Conservation (phyloP, 805 yeast genomes). For the Nematodospora valgi region DNA sequence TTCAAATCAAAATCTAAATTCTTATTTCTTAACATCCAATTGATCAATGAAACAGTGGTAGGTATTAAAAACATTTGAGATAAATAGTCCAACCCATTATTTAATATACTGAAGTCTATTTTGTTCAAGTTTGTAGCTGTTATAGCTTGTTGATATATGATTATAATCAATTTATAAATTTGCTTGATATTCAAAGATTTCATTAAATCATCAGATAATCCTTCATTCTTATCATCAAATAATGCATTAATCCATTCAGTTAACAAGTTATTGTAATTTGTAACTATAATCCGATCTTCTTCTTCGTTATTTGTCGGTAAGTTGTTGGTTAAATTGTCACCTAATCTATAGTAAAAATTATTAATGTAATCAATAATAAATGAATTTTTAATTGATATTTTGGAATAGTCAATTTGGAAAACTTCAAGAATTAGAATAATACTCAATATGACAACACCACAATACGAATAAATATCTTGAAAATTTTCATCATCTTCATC, state of each 20-base stretch:
- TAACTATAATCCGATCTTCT: slow-evolving; percentile 27
- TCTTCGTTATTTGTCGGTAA: slow-evolving; percentile 12
- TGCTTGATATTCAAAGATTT: slow-evolving; percentile 64
- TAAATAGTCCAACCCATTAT: slow-evolving; percentile 83
- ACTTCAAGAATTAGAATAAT: slow-evolving; percentile 21
- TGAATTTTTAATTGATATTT: slow-evolving; percentile 23
- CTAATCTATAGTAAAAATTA: slow-evolving; percentile 28
- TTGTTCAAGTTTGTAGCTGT: slow-evolving; percentile 53
- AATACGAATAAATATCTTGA: slow-evolving; percentile 66
- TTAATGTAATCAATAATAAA: slow-evolving; percentile 32
- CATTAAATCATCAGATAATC: slow-evolving; percentile 81
- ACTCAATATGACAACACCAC: slow-evolving; percentile 55
- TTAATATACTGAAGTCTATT: slow-evolving; percentile 56
- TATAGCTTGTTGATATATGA: slow-evolving; percentile 69
- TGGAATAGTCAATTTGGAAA: slow-evolving; percentile 21
- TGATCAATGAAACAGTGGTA: slow-evolving; percentile 40
- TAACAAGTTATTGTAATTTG: slow-evolving; percentile 31
- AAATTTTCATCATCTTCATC: slow-evolving; percentile 58
- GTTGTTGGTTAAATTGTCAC: slow-evolving; percentile 25
- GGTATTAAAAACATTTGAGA: slow-evolving; percentile 71
- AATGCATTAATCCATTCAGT: slow-evolving; percentile 77
- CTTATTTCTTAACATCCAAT: slow-evolving; percentile 24
- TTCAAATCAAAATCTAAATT: slow-evolving; percentile 10
- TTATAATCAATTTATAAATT: slow-evolving; percentile 65
- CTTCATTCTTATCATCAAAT: slow-evolving; percentile 63